Evolutionary conservation across 108 stramenopile genomes (phyloP).

Genomic region (Pseudonitzschia pungens): DNA sequence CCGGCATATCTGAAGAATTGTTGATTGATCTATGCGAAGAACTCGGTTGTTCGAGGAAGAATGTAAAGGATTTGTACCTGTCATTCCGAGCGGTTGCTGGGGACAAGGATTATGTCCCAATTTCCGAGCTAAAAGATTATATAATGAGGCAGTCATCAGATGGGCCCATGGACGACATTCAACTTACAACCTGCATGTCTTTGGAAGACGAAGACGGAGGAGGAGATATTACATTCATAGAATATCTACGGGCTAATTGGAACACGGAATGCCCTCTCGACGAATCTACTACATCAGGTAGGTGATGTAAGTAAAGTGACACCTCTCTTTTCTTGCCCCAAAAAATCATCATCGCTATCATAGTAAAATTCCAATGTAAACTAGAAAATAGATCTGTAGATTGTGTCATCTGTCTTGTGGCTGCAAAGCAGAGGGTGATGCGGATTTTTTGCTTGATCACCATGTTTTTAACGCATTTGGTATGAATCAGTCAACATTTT

Average conservation of each 20-base stretch:
- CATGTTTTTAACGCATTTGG: no score
- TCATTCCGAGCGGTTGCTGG: slow-evolving; percentile 18
- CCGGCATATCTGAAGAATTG: slow-evolving; percentile 10
- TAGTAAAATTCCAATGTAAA: no score
- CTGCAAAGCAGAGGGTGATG: no score
- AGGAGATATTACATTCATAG: slow-evolving; percentile 31
- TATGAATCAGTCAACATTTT: no score
- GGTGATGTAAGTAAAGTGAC: background rate
- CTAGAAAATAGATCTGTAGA: no score
- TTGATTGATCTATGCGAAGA: slow-evolving; percentile 23
- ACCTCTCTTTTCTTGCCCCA: no score
- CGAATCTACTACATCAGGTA: background rate
- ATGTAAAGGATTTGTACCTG: slow-evolving; percentile 20
- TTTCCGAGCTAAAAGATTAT: slow-evolving; percentile 30
- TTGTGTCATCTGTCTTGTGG: no score
- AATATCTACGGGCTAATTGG: slow-evolving; percentile 26
- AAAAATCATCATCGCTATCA: no score
- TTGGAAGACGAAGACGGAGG: slow-evolving; percentile 27
- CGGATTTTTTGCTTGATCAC: no score
- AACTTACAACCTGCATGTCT: slow-evolving; percentile 9
- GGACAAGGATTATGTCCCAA: slow-evolving; percentile 16
- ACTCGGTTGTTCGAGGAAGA: slow-evolving; percentile 10
- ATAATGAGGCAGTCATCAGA: slow-evolving; percentile 11
- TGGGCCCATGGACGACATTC: slow-evolving; percentile 20
- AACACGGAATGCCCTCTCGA: slow-evolving; percentile 7